Evolutionary conservation across 352 stramenopile genomes (phyloP), one percentile per base, ranked within the genome.

Genomic region (Globisporangium takayamanum): DNA sequence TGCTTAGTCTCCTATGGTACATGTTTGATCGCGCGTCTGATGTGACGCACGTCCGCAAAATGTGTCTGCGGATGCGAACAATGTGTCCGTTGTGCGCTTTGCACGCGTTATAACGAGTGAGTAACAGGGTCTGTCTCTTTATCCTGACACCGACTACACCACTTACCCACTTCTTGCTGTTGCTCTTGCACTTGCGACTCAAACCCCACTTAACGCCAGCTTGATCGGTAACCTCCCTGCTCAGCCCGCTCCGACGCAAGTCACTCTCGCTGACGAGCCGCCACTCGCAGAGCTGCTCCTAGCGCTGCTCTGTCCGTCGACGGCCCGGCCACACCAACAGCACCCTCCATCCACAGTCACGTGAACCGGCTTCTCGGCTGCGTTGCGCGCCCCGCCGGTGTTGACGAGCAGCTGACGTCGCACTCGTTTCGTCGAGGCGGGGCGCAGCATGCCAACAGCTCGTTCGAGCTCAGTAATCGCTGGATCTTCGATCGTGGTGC

Each of bases 11-110:
- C 18, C 45, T 50, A 0, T 50, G 45, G 45, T 50, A 33, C 45
- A 50, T 50, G 45, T 50, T 50, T 15, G 45, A n/a, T 4, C 45
- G 45, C 3, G 45, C 45, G n/a, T 30, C 4, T 18, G 45, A 28
- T 33, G 18, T 50, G n/a, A 50, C n/a, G 18, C 45, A 50, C 14
- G n/a, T 30, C 7, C n/a, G 45, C 5, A 50, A 15, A 50, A 30
- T 2, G 28, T 33, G 28, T 33, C 28, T 2, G 28, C 2, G 28
- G 28, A 33, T 1, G 1, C 28, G 2, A 8, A n/a, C 0, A 22
- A 28, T 30, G 45, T 50, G 45, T 50, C 33, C 1, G 33, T 50
- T 50, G 45, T 50, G 2, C 45, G n/a, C n/a, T 50, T 50, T 50
- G 28, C 33, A 30, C 18, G 45, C 2, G 14, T 50, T 6, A 50